Percentiles rank a stretch among this genome's conserved stretches.
phyloP scores from a whole-genome alignment of 2,329 filamentous ascomycete species.

The Bipolaris bicolor region DNA sequence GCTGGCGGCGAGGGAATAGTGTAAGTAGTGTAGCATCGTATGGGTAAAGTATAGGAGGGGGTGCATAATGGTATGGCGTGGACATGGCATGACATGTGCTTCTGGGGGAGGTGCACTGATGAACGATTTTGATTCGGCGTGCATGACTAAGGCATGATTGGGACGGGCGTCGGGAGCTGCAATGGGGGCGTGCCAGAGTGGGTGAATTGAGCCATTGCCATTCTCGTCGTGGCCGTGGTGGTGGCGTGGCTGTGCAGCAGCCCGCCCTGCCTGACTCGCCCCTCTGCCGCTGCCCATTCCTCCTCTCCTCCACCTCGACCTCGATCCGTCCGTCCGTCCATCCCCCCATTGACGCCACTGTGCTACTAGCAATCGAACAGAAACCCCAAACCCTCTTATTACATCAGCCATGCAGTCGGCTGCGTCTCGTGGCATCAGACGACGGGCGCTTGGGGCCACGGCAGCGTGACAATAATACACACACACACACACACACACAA shows the following conservation, averaged over 20 bases:
- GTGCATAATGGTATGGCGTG: no score
- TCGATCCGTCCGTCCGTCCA: no score
- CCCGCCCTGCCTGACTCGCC: background rate
- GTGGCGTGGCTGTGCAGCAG: slow-evolving; percentile 6
- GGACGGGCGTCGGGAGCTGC: slow-evolving; percentile 11
- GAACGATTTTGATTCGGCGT: background rate
- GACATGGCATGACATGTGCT: background rate
- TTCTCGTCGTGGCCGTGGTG: slow-evolving; percentile 7
- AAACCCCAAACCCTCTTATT: background rate
- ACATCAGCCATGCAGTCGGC: background rate
- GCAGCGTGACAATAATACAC: background rate
- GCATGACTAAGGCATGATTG: slow-evolving; percentile 1
- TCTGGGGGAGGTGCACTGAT: background rate
- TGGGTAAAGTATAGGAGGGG: no score
- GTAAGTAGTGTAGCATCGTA: background rate
- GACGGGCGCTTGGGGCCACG: background rate
- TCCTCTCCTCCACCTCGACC: background rate
- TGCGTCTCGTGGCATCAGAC: background rate
- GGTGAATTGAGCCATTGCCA: slow-evolving; percentile 5
- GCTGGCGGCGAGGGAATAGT: no score
- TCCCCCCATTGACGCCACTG: no score
- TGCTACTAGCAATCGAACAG: background rate
- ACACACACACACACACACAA: background rate
- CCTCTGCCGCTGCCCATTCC: background rate
- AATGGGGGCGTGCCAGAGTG: slow-evolving; percentile 20